Evolutionary conservation across 345 rosid species (phyloP).

Genomic region (Streptanthus diversifolius): DNA sequence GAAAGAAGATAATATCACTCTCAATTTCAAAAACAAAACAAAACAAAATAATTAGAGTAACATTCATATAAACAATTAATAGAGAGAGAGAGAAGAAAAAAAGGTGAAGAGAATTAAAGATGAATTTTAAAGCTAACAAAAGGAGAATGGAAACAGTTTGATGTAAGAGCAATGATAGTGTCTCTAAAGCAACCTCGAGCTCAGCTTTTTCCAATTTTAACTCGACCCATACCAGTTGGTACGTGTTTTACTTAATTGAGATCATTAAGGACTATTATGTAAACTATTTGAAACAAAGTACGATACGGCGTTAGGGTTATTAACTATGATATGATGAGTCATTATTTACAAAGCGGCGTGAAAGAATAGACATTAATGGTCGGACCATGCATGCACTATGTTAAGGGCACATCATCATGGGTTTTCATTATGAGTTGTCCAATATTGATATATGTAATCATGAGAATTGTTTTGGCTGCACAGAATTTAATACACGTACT

Average conservation of each 20-base stretch:
- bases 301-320: slow-evolving; percentile 23
- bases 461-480: background rate
- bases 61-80: slow-evolving; percentile 10
- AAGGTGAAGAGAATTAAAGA: slow-evolving; percentile 17
- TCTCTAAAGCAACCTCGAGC: slow-evolving; percentile 29
- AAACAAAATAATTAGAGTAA: background rate
- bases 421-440: slow-evolving; percentile 7
- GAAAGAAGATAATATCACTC: background rate
- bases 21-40: background rate
- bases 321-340: slow-evolving; percentile 28
- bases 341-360: slow-evolving; percentile 36
- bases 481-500: slow-evolving; percentile 4
- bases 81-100: background rate
- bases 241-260: background rate
- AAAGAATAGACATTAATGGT: slow-evolving; percentile 24
- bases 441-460: slow-evolving; percentile 14
- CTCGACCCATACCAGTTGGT: background rate
- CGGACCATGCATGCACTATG: slow-evolving; percentile 25
- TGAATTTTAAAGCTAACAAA: slow-evolving; percentile 22
- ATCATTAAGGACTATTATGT: slow-evolving; percentile 7
- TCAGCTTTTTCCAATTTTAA: slow-evolving; percentile 13
- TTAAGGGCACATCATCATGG: slow-evolving; percentile 30
- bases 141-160: slow-evolving; percentile 31
- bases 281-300: slow-evolving; percentile 20
- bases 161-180: slow-evolving; percentile 37